Base-by-base conservation (phyloP, 495 filamentous ascomycete genomes). In the Penicillium pulvis region DNA sequence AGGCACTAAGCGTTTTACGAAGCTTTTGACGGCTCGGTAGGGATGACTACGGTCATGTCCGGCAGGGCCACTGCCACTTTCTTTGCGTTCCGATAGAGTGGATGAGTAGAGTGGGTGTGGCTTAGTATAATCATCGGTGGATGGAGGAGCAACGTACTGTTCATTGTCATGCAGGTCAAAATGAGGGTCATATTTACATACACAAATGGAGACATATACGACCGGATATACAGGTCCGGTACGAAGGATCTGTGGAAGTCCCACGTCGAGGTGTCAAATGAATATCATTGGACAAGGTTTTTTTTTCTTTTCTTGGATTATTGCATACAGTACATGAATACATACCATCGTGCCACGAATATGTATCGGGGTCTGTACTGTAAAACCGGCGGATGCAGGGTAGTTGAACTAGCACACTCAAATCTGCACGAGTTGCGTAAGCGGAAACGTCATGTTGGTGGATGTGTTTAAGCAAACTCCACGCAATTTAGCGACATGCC, bases 391-490 rank as follows among this genome's bases (percentile, higher is more conserved):
- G 6, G 31, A 56, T 49, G 44, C 54, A 49, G 41, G 31, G 43
- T 49, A 17, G 6, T 7, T 8, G 39, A 23, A 11, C 43, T 57
- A 50, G 53, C 44, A 42, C 50, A 2, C 30, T 2, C 12, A 31
- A 31, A n/a, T 45, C 12, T 36, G 42, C n/a, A 46, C 7, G 19
- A 39, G 61, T 56, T 69, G 66, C 66, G 66, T 69, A 62, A 69
- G 58, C 64, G 6, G 45, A 69, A 61, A 64, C 66, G 66, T 69
- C 66, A 69, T 55, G 48, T 45, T 39, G 45, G 26, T 28, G 26
- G 24, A 28, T 49, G 46, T 4, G 26, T 57, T n/a, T 20, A n/a
- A 9, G 17, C 9, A n/a, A 30, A 51, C 55, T 49, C 48, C 47
- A 61, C 46, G 31, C 24, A 14, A 16, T 23, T 49, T 49, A 17